Base-by-base conservation (phyloP, 2,329 filamentous ascomycete species). In the Venturiaceae sp. region DNA sequence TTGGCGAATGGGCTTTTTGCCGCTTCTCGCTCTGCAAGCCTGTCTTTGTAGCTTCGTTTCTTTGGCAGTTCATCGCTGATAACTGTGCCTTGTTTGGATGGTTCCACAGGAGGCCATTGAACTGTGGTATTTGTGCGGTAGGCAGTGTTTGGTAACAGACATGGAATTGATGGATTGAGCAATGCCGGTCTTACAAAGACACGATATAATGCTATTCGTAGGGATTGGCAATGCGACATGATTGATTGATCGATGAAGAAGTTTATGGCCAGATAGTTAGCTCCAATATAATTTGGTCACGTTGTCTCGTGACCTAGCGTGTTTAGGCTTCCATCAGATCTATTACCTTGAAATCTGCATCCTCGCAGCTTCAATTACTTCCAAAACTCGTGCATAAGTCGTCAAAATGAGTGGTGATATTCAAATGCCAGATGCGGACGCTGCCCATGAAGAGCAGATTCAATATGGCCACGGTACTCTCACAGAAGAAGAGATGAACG, bases 401-500 rank as follows among this genome's bases (percentile, higher is more conserved):
- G n/a, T 6, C 44, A 50, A 30, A 26, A 70, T 71, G 68, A 63
- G 65, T 57, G 61, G 63, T 34, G 64, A 69, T 55, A 60, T 63
- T 5, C 66, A 66, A 46, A 75, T 77, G 71, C 68, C 66, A 50
- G 74, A 77, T 62, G 67, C 65, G 2, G 74, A 75, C 36, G 76
- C 75, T 3, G 66, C 67, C 14, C 69, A 71, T 30, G 79, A 81
- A 62, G 77, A 79, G 53, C 68, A 71, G 33, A 72, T 74, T 62
- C 77, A 79, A 71, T 80, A 81, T 61, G 71, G 73, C 41, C 72
- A 75, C 59, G 73, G 74, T 19, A 62, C 68, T 19, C 62, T 74
- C 62, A 73, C 68, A 11, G 71, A 76, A 60, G 71, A 75, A 62
- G 75, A 79, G 58, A 70, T 83, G 21, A 73, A 81, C 62, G 72